These are phyloP conservation scores for Solanum chilense DNA, from an alignment of 257 asterid species.

Conservation along the genomic window DNA sequence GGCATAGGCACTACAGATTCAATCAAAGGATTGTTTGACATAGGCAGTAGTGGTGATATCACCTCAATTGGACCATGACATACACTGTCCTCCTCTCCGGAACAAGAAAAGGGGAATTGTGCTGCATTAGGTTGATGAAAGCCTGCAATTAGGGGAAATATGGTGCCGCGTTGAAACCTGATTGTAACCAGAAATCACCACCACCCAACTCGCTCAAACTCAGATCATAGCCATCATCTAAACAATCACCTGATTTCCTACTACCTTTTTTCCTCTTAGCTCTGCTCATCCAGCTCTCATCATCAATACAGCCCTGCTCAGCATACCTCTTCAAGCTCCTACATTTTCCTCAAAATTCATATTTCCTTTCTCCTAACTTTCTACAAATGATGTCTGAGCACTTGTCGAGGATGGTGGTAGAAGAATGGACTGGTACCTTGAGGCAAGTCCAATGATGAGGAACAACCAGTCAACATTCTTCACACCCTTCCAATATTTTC, in stretches of 20 bases:
- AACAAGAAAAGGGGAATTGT: constrained; percentile 51
- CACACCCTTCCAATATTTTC: constrained; percentile 29
- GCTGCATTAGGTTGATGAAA: constrained; percentile 20
- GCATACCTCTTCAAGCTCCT: constrained; percentile 60
- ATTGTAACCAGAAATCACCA: constrained; percentile 59
- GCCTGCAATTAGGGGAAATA: constrained; percentile 11
- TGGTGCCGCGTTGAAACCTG: constrained; percentile 16
- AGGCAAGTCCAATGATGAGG: constrained; percentile 73
- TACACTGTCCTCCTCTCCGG: constrained; percentile 49
- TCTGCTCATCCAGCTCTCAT: constrained; percentile 29
- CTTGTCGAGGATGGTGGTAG: constrained; percentile 49
- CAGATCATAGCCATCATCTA: constrained; percentile 33
- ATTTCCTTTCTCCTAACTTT: constrained; percentile 31
- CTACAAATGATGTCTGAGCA: constrained; percentile 10
- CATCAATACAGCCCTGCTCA: constrained; percentile 37
- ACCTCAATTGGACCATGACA: constrained; percentile 33
- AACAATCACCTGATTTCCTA: constrained; percentile 14
- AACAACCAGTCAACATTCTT: constrained; percentile 98
- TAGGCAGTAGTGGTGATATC: constrained; percentile 38
- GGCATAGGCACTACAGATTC: constrained; percentile 44
- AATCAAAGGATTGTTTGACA: constrained; percentile 67
- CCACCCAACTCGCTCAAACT: constrained; percentile 32
- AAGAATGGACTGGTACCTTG: constrained; percentile 46
- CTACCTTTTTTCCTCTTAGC: constrained; percentile 57
- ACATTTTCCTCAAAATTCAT: constrained; percentile 42